Evolutionary conservation across 305 asterid genomes (phyloP).

Genomic region (Galium porrigens): DNA sequence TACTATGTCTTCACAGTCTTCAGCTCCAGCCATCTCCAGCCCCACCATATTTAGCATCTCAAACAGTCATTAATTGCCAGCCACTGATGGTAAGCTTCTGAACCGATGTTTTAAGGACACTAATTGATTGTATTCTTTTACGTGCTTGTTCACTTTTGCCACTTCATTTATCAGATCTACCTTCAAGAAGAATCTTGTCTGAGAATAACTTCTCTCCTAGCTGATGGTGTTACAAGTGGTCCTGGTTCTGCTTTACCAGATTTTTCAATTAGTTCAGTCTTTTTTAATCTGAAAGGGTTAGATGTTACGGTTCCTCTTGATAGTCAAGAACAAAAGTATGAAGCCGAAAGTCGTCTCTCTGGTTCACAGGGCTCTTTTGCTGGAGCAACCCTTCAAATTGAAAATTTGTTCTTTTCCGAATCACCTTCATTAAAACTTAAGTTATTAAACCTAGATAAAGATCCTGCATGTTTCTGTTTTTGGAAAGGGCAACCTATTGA

Average conservation of each 20-base stretch:
- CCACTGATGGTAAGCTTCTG: conserved; percentile 57
- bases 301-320: conserved; percentile 66
- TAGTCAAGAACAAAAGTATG: conserved; percentile 27
- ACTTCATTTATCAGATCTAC: conserved; percentile 49
- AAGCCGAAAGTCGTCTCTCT: conserved; percentile 22
- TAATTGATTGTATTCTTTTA: conserved; percentile 3
- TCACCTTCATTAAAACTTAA: conserved; percentile 58
- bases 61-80: conserved; percentile 70
- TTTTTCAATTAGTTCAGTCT: conserved; percentile 51
- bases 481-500: conserved; percentile 90
- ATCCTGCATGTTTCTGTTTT: conserved; percentile 93
- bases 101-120: conserved; percentile 1
- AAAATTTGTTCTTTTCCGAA: conserved; percentile 57
- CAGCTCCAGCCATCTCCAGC: conserved; percentile 78
- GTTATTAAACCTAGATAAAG: conserved; percentile 72
- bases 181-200: conserved; percentile 96
- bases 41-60: conserved; percentile 84
- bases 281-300: conserved; percentile 52
- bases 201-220: conserved; percentile 83
- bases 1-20: conserved; percentile 61
- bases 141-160: conserved; percentile 12
- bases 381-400: conserved; percentile 84
- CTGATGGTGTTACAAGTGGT: conserved; percentile 72
- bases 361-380: conserved; percentile 46
- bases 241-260: conserved; percentile 60